Evolutionary conservation across 768 basidiomycete genomes (phyloP).

Genomic region (Termitomyces sp.): DNA sequence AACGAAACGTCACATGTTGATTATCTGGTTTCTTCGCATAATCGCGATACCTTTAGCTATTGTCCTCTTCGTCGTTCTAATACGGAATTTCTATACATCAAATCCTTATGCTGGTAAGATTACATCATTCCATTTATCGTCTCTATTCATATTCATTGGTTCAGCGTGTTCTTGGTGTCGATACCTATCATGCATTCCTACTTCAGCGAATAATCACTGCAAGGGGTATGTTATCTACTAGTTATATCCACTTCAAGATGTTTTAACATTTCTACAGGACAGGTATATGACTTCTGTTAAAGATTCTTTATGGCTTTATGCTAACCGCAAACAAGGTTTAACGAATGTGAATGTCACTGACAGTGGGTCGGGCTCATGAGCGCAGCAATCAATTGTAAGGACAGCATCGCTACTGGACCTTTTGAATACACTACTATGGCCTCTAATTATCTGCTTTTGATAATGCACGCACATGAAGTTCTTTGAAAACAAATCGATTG

Average conservation of each 20-base stretch:
- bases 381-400: neutral
- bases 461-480: neutral
- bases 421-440: neutral
- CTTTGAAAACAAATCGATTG: neutral
- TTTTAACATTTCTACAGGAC: slow-evolving; percentile 13
- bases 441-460: neutral
- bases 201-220: slow-evolving; percentile 65
- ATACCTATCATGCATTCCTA: slow-evolving; percentile 89
- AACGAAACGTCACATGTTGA: slow-evolving; percentile 65
- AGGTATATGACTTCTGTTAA: slow-evolving; percentile 9
- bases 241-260: neutral
- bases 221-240: slow-evolving; percentile 38
- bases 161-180: slow-evolving; percentile 84
- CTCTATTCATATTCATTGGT: slow-evolving; percentile 2
- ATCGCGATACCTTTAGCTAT: slow-evolving; percentile 73
- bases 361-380: neutral
- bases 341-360: neutral
- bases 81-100: slow-evolving; percentile 85
- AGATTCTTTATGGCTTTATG: neutral
- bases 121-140: slow-evolving; percentile 1
- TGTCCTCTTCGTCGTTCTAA: slow-evolving; percentile 78
- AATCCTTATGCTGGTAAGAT: slow-evolving; percentile 75
- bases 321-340: slow-evolving; percentile 7
- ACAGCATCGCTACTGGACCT: neutral
- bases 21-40: slow-evolving; percentile 73